phyloP scores from a whole-genome alignment of 2,329 filamentous ascomycete genomes.

The Lasiodiplodia citricola region DNA sequence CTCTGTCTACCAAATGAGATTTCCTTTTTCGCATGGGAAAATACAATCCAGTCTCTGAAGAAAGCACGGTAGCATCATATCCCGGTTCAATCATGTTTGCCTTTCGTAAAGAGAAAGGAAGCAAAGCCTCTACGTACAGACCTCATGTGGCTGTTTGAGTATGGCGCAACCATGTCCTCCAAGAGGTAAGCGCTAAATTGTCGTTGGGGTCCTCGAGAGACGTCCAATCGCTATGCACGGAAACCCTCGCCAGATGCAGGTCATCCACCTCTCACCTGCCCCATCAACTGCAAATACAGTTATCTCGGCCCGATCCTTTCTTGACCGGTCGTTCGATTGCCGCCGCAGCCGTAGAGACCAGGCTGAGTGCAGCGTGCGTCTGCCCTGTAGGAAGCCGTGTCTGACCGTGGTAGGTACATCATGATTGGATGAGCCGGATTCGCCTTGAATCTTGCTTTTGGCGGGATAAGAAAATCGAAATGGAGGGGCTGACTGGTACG shows the following conservation, averaged over 20 bases:
- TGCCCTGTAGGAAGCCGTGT: neutral
- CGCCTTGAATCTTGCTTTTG: neutral
- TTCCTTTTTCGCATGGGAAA: conserved; percentile 12
- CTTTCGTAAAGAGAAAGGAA: neutral
- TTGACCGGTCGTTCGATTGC: neutral
- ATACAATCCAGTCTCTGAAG: conserved; percentile 15
- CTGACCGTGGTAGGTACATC: neutral
- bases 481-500: neutral
- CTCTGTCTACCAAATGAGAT: conserved; percentile 7
- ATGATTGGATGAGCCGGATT: neutral
- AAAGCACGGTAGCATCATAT: neutral
- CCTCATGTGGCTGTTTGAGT: neutral
- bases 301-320: neutral
- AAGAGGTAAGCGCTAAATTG: neutral
- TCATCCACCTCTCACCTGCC: neutral
- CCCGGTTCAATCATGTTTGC: neutral
- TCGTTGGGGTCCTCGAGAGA: neutral
- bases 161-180: neutral
- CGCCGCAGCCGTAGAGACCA: neutral
- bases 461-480: neutral
- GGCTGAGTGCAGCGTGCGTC: neutral
- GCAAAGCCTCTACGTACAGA: neutral
- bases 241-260: neutral
- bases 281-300: neutral
- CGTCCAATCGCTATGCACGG: neutral